Evolutionary conservation across 2,329 filamentous ascomycete genomes (phyloP), one percentile per base, ranked within the genome.

Genomic region (Colletotrichum paranaense): DNA sequence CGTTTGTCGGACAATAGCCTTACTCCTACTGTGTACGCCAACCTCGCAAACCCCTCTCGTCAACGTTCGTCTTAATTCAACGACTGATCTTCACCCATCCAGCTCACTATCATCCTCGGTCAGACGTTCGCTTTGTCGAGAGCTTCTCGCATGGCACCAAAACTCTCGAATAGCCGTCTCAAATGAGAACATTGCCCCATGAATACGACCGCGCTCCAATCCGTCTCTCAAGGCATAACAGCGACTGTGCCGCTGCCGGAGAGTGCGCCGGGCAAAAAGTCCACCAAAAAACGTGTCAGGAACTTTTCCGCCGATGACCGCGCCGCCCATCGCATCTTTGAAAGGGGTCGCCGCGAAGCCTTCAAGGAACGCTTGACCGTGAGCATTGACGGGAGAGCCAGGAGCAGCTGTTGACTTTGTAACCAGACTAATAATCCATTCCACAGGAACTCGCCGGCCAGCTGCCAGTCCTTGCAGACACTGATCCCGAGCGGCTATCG

Each of bases 241-340:
- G 24, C 56, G 42, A 66, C 62, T 42, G 68, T 46, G 53, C 60
- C 62, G 53, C 65, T 42, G 53, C 28, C 55, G 66, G 55, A 60
- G 46, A 16, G 28, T 14, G 22, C 32, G 46, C 63, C 59, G 59
- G 30, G 38, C 53, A 72, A 59, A 28, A 72, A 52, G 53, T 8
- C 58, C 9, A 58, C 53, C 24, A 83, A 81, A 75, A 84, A 83
- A 73, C 78, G 82, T 11, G 76, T 83, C 22, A 79, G 82, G 12
- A 81, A 83, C 75, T 84, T 83, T 74, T 84, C 83, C 1, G 80
- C 81, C 5, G 78, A 84, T 62, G 83, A 85, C 63, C 82, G 83
- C 11, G 83, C 83, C 4, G 80, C 81, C 5, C 84, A 85, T 72
- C 79, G 82, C 1, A 78, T 82, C 7, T 84, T 85, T 73, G 83